A percentile compares a stretch with the other conserved stretches of the same genome.
phyloP scores from a whole-genome alignment of 495 filamentous ascomycete genomes.

The Trichocladium uniseriatum region DNA sequence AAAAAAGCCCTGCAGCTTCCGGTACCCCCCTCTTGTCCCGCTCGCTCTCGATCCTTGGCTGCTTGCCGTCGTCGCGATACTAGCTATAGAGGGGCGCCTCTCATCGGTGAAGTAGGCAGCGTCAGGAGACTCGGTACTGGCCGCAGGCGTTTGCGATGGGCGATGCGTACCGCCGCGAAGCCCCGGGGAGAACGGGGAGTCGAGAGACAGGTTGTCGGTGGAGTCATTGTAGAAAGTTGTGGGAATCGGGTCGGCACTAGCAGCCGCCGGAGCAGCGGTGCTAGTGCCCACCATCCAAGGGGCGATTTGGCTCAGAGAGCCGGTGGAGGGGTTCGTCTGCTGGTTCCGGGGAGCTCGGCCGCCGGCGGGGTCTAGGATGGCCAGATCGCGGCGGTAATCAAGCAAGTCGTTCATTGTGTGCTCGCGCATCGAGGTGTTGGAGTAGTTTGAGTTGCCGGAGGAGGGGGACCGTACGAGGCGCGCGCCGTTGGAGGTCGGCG shows the following conservation, averaged over 20 bases:
- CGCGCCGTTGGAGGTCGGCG: slow-evolving; percentile 38
- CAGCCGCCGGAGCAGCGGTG: slow-evolving; percentile 25
- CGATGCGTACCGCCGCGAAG: slow-evolving; percentile 57
- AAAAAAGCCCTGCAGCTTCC: slow-evolving; percentile 76
- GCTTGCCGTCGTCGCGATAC: slow-evolving; percentile 73
- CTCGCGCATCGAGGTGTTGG: slow-evolving; percentile 39
- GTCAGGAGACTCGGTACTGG: slow-evolving; percentile 59
- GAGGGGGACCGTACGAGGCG: slow-evolving; percentile 40
- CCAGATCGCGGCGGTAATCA: slow-evolving; percentile 63
- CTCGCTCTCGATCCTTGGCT: slow-evolving; percentile 85
- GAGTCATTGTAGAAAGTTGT: slow-evolving; percentile 58
- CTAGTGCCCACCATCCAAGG: slow-evolving; percentile 40
- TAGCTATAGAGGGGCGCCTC: slow-evolving; percentile 80
- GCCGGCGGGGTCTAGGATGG: slow-evolving; percentile 53
- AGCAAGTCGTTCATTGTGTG: slow-evolving; percentile 47
- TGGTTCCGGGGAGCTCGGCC: slow-evolving; percentile 41
- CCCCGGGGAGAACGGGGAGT: slow-evolving; percentile 54
- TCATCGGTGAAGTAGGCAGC: slow-evolving; percentile 59
- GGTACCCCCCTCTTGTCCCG: slow-evolving; percentile 51
- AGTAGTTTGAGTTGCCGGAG: slow-evolving; percentile 38
- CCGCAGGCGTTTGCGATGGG: slow-evolving; percentile 28
- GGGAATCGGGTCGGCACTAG: slow-evolving; percentile 23
- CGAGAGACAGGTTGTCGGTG: slow-evolving; percentile 48
- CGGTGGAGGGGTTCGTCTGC: slow-evolving; percentile 43
- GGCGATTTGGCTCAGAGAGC: slow-evolving; percentile 35